Base-by-base conservation (phyloP, 2,329 filamentous ascomycete species). In the Alternaria consortialis region DNA sequence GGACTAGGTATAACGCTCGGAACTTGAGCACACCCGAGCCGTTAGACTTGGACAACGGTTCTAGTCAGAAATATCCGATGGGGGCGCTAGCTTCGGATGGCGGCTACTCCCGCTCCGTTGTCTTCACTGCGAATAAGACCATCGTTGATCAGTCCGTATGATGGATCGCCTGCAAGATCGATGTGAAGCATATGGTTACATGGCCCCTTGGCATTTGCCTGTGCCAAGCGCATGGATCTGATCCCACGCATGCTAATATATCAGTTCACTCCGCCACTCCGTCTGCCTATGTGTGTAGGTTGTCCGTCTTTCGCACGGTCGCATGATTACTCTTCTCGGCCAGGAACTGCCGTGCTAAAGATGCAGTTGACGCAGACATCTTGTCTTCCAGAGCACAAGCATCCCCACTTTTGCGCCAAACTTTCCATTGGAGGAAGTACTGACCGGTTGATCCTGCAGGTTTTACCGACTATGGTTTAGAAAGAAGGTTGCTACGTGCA, bases 81-180 rank as follows among this genome's bases (percentile, higher is more conserved):
- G 13, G n/a, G 0, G n/a, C 37, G 36, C 51, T 53, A 17, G 37
- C 12, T 7, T 20, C 51, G 88, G 44, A 48, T 23, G 4, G 29
- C 29, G 44, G 11, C 17, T 48, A 11, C 44, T 23, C 29, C 44
- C n/a, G 44, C 17, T 48, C 31, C 44, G 17, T 12, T 13, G 9
- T 17, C 17, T 6, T 13, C 37, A 11, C 2, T 23, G 17, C 17
- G 0, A 13, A 40, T 0, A n/a, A 12, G 3, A n/a, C 36, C 9
- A 23, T 3, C 3, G 37, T 23, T 34, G 8, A 13, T 20, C 5
- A 1, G 37, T 40, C 2, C 0, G 4, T 20, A 1, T 5, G 1
- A 7, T 23, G 17, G 4, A 2, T 20, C 2, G 23, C 17, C 5
- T 12, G 37, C 5, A 6, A 17, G 2, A 0, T 40, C 9, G 5